These are phyloP conservation scores for Angophora floribunda DNA, from an alignment of 345 rosid genomes.

Conservation along the genomic window DNA sequence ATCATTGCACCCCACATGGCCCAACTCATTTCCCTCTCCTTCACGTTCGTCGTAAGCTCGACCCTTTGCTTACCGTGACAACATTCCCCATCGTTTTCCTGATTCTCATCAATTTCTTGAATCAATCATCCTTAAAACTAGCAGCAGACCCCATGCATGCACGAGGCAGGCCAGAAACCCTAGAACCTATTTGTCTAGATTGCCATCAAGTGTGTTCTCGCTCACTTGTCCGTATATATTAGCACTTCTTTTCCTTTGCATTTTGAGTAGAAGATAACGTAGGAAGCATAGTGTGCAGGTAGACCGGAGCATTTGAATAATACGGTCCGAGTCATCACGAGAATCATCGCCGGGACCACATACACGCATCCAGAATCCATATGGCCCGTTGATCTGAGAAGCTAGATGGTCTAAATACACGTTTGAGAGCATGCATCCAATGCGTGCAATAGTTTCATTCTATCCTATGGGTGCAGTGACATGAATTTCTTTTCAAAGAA, in stretches of 20 bases:
- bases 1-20: not conserved
- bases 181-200: not conserved
- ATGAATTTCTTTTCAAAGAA: not conserved
- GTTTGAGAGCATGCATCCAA: not conserved
- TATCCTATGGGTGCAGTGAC: not conserved
- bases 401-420: not conserved
- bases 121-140: not conserved
- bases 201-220: not conserved
- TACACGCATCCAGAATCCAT: not conserved
- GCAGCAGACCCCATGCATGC: not conserved
- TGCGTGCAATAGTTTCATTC: not conserved
- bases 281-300: not conserved
- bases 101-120: not conserved
- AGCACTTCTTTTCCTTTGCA: not conserved
- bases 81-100: not conserved
- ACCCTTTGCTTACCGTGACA: not conserved
- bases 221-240: not conserved
- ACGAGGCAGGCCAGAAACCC: not conserved
- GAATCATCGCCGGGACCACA: not conserved
- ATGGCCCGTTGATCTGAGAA: not conserved
- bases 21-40: not conserved
- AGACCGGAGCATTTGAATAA: not conserved
- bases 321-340: not conserved
- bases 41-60: not conserved
- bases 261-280: not conserved